Conservation (phyloP, 1,284 basidiomycete species). For the Ganoderma sinense region DNA sequence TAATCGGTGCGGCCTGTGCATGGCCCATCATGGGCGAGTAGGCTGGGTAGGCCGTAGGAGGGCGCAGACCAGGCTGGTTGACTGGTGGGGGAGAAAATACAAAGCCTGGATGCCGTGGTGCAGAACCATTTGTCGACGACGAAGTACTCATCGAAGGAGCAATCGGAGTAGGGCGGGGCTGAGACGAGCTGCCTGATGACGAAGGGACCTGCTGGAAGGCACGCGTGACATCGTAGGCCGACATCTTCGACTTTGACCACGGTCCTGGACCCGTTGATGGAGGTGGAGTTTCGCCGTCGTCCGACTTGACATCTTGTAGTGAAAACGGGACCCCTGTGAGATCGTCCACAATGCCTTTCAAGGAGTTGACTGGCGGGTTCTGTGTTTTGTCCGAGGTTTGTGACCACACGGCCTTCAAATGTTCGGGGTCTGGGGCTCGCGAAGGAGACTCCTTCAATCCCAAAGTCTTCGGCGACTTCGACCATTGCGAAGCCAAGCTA, state of each 20-base stretch:
- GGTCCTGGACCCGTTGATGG: constrained; percentile 59
- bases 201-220: constrained; percentile 83
- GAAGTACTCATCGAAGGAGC: constrained; percentile 37
- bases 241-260: constrained; percentile 78
- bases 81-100: constrained; percentile 46
- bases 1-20: constrained; percentile 65
- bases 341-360: constrained; percentile 82
- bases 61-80: constrained; percentile 51
- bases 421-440: constrained; percentile 76
- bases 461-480: constrained; percentile 64
- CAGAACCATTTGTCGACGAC: constrained; percentile 47
- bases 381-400: constrained; percentile 72
- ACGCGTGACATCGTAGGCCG: constrained; percentile 78
- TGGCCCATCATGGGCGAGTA: constrained; percentile 78
- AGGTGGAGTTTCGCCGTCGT: constrained; percentile 82
- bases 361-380: constrained; percentile 73
- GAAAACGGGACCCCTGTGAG: constrained; percentile 78
- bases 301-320: constrained; percentile 81
- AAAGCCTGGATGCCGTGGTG: constrained; percentile 44
- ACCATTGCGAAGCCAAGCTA: constrained; percentile 54
- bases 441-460: constrained; percentile 70
- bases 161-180: constrained; percentile 54
- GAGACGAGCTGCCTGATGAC: constrained; percentile 52
- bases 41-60: constrained; percentile 51
- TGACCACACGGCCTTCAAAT: constrained; percentile 86